Base-by-base conservation (phyloP, 345 rosid species). In the Kernera saxatilis region DNA sequence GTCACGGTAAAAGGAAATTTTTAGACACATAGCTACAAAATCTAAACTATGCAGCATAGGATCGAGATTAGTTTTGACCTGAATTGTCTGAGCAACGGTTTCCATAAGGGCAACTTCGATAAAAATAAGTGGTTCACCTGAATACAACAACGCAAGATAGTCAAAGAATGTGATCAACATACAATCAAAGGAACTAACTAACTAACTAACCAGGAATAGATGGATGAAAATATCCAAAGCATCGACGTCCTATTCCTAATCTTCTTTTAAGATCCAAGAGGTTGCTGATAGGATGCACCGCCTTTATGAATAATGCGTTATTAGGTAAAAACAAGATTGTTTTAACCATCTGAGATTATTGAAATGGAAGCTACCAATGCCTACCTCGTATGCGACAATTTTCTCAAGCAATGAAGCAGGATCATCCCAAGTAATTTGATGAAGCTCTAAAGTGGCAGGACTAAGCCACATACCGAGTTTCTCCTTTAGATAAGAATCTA, bases 121-220 rank as follows among this genome's bases (percentile, higher is more conserved):
- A 80, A 91, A 94, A 70, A 94, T 91, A 76, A 94, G 99, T 18
- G 99, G 99, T 15, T 94, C 98, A 49, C 97, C 99, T 91, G 76
- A 58, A 74, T 77, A 13, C 72, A 51, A 45, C 5, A 19, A 2
- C 12, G 0, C 26, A 54, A 36, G 22, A 62, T 45, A 13, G 21
- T 62, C 13, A 62, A 58, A n/a, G 50, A 61, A 45, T 45, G 69
- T 45, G 26, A 6, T 59, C 51, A 43, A 23, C 6, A 35, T 45
- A 51, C 36, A 50, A 56, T 37, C 14, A 66, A 45, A 56, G 58
- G 41, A 74, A 36, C 23, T 23, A 73, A 32, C 29, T 21, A 41
- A 71, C 53, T 37, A 18, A 73, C 64, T 45, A 70, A 94, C 99
- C 88, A 70, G 93, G 97, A 57, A 94, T 84, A 65, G 96, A 85